Evolutionary conservation across 768 basidiomycete species (phyloP).

Genomic region (Rhodotorula sphaerocarpa): DNA sequence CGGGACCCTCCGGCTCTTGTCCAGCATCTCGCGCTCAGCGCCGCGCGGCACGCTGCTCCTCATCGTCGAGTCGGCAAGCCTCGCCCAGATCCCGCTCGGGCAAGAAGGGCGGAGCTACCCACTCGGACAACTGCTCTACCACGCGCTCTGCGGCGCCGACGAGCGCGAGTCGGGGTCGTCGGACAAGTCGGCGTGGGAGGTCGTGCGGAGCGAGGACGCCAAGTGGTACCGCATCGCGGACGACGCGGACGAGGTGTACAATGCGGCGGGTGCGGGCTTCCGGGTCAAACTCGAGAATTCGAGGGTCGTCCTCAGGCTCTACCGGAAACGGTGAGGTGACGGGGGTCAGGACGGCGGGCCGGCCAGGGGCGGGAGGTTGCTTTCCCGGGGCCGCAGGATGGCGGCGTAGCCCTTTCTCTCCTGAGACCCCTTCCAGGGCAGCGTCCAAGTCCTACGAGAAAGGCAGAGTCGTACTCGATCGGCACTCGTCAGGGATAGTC

Average conservation of each 20-base stretch:
- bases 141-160: conserved; percentile 13
- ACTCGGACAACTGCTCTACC: conserved; percentile 28
- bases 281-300: conserved; percentile 34
- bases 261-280: conserved; percentile 2
- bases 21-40: conserved; percentile 4
- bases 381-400: background rate
- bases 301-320: conserved; percentile 31
- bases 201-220: conserved; percentile 19
- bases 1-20: conserved; percentile 35
- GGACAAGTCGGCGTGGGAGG: conserved; percentile 12
- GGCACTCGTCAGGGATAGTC: no score
- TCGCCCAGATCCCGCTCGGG: conserved; percentile 30
- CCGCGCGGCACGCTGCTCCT: conserved; percentile 27
- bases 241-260: conserved; percentile 24
- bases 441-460: background rate
- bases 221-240: conserved; percentile 32
- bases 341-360: background rate
- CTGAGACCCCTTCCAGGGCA: background rate
- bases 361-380: no score
- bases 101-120: conserved; percentile 26
- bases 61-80: conserved; percentile 35
- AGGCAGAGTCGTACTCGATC: background rate
- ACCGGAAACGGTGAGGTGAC: background rate
- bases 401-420: background rate
- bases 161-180: background rate